phyloP scores from a whole-genome alignment of 2,329 filamentous ascomycete genomes.

The Colletotrichum sublineola region DNA sequence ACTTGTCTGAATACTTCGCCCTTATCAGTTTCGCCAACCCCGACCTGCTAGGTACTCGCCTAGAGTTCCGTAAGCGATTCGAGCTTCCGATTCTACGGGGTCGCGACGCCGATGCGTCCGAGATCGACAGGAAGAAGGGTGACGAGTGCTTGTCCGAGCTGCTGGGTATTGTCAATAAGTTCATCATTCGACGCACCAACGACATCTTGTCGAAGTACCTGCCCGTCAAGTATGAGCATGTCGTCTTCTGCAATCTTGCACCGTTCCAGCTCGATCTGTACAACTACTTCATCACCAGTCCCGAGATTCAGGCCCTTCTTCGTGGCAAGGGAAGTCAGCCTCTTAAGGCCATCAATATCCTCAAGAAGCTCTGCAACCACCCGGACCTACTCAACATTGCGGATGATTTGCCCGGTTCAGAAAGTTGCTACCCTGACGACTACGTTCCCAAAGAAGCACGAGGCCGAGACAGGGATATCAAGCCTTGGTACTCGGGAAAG shows the following conservation, averaged over 20 bases:
- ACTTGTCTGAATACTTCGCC: constrained; percentile 97
- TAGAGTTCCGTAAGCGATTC: constrained; percentile 93
- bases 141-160: constrained; percentile 87
- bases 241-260: constrained; percentile 96
- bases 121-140: constrained; percentile 84
- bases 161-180: constrained; percentile 91
- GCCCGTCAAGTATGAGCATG: constrained; percentile 98
- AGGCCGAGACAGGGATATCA: constrained; percentile 91
- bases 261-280: constrained; percentile 94
- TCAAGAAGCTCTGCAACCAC: constrained; percentile 99
- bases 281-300: constrained; percentile 96
- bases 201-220: constrained; percentile 98
- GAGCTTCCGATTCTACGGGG: constrained; percentile 93
- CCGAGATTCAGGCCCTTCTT: constrained; percentile 91
- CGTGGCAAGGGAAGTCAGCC: constrained; percentile 96
- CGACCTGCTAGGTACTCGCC: constrained; percentile 86
- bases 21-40: constrained; percentile 98
- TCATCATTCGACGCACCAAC: constrained; percentile 97
- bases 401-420: constrained; percentile 88
- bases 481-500: constrained; percentile 97
- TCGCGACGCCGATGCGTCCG: constrained; percentile 89
- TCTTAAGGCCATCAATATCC: constrained; percentile 93
- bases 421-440: constrained; percentile 84
- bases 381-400: constrained; percentile 90
- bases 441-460: constrained; percentile 89